Evolutionary conservation across 2,329 filamentous ascomycete species (phyloP), one percentile per base, ranked within the genome.

Genomic region (Colletotrichum shisoi): DNA sequence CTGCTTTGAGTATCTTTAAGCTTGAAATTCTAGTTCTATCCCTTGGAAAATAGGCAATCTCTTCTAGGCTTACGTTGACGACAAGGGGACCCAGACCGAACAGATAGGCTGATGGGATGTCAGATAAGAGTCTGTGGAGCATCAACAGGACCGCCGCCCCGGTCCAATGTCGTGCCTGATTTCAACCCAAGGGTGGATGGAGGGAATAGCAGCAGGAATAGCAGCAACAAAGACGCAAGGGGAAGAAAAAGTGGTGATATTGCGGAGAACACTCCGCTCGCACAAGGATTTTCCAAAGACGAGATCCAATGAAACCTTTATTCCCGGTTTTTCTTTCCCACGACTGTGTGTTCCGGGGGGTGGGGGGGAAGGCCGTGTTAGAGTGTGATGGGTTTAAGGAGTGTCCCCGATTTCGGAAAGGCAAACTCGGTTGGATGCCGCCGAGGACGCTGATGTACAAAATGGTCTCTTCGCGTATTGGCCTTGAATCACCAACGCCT

Each of bases 121-220:
- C 51, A 65, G 61, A 64, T 64, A 67, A 64, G 56, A 42, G 19
- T 44, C 24, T 17, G 49, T 68, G 65, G 65, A 44, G 49, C 56
- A 24, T 34, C 24, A 8, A 13, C 19, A 37, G 17, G 37, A 31
- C 27, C 8, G 31, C 13, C n/a, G 54, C 54, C 65, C 64, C 56
- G 7, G 61, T 68, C 65, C 54, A 68, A 54, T 60, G 56, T 68
- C 61, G 31, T 60, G 61, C 65, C 65, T 60, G 65, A 68, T 68
- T 60, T 40, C 54, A 40, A 65, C 61, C 65, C 48, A 56, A 68
- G 31, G 56, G 61, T 68, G 65, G 65, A 65, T n/a, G n/a, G n/a
- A 61, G 48, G 58, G 24, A 27, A 27, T 27, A 34, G 31, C 31
- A 34, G 9, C 31, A 34, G 58, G 24, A 24, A 24, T 24, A 34